Evolutionary conservation across 2,329 filamentous ascomycete genomes (phyloP).

Genomic region (Cercospora sp.): DNA sequence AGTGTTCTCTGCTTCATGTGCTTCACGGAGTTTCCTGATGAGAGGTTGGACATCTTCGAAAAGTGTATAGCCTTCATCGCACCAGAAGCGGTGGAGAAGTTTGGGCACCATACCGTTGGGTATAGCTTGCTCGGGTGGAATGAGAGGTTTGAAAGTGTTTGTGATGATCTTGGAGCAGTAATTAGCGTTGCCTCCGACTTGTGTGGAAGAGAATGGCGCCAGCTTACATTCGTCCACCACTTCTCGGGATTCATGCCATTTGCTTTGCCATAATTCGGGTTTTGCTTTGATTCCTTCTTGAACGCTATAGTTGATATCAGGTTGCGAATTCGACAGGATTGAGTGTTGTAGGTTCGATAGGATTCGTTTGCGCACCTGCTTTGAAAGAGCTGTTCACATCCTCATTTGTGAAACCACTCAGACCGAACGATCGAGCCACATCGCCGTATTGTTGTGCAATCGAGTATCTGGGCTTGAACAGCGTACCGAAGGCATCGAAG

Average conservation of each 20-base stretch:
- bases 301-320: slow-evolving; percentile 43
- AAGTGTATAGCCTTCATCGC: slow-evolving; percentile 54
- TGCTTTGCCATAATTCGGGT: slow-evolving; percentile 62
- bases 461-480: slow-evolving; percentile 56
- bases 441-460: slow-evolving; percentile 57
- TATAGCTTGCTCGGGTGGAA: slow-evolving; percentile 38
- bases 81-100: slow-evolving; percentile 57
- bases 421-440: slow-evolving; percentile 54
- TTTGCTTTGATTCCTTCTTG: slow-evolving; percentile 46
- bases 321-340: accelerated
- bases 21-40: slow-evolving; percentile 45
- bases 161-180: slow-evolving; percentile 50
- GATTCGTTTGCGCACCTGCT: slow-evolving; percentile 33
- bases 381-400: slow-evolving; percentile 46
- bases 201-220: neutral
- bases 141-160: slow-evolving; percentile 53
- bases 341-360: accelerated
- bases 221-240: slow-evolving; percentile 62
- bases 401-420: slow-evolving; percentile 46
- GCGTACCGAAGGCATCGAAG: slow-evolving; percentile 66
- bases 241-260: slow-evolving; percentile 52
- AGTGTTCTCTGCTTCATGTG: slow-evolving; percentile 17
- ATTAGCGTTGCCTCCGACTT: neutral
- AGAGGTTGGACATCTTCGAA: slow-evolving; percentile 50
- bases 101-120: slow-evolving; percentile 50